Conservation (phyloP, 345 rosid genomes). For the Eucalyptus pauciflora region DNA sequence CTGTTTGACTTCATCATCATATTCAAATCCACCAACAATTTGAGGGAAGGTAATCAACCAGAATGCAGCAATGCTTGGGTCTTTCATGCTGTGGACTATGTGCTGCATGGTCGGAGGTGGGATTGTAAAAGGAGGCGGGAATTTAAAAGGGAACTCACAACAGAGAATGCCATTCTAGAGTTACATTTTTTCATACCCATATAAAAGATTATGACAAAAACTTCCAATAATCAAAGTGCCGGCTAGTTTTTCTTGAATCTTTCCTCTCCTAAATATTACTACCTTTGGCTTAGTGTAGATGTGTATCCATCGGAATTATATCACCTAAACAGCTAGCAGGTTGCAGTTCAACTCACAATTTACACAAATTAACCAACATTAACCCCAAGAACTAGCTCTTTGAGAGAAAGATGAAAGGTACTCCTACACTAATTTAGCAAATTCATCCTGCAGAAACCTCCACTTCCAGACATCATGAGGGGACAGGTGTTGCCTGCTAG, state of each 20-base stretch:
- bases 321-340: neutral
- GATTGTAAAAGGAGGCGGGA: neutral
- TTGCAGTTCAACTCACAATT: neutral
- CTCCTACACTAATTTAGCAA: neutral
- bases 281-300: neutral
- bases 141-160: neutral
- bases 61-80: slow-evolving; percentile 93
- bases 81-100: slow-evolving; percentile 90
- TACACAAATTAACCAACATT: neutral
- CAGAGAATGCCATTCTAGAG: neutral
- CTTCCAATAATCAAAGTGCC: neutral
- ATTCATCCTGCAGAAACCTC: neutral
- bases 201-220: neutral
- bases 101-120: slow-evolving; percentile 43
- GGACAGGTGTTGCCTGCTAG: neutral
- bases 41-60: slow-evolving; percentile 90
- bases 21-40: slow-evolving; percentile 68
- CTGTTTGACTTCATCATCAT: slow-evolving; percentile 79
- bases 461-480: neutral
- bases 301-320: neutral
- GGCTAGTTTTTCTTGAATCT: neutral
- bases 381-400: neutral
- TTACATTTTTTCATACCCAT: neutral
- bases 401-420: neutral
- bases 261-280: neutral